A percentile compares a stretch with the other conserved stretches of the same genome.
Conservation (phyloP, 768 basidiomycete genomes). For the Trametes sanguinea region DNA sequence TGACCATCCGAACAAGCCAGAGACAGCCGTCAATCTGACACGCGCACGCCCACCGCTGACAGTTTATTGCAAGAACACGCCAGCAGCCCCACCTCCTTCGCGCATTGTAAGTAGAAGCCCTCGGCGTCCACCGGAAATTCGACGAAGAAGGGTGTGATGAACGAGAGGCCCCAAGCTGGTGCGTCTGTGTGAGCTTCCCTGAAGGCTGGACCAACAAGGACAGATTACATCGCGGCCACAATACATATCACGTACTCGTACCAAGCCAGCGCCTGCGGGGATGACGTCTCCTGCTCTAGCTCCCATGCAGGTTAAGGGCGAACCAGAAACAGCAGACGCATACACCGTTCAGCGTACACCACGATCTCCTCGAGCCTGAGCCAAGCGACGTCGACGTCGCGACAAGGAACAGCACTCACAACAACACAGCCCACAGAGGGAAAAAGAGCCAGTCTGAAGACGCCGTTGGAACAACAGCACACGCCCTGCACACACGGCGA, state of each 20-base stretch:
- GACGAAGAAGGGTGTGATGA: too few species aligned
- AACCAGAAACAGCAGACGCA: too few species aligned
- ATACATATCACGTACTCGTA: neutral
- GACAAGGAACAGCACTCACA: too few species aligned
- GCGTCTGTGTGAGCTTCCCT: too few species aligned
- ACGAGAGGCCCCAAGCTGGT: too few species aligned
- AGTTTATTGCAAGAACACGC: constrained; percentile 11
- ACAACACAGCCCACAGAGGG: too few species aligned
- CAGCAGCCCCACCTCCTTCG: neutral
- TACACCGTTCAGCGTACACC: neutral
- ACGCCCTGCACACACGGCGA: neutral
- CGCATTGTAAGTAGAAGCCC: neutral
- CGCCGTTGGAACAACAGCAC: too few species aligned
- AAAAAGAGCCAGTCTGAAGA: neutral
- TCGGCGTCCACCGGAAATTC: neutral
- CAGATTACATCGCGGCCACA: constrained; percentile 5
- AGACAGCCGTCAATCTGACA: constrained; percentile 8
- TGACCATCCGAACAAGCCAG: neutral
- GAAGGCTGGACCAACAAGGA: constrained; percentile 2
- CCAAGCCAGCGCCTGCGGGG: neutral
- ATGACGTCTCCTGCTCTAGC: too few species aligned
- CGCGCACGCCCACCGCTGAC: constrained; percentile 5
- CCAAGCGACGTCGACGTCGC: too few species aligned
- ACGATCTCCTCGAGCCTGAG: too few species aligned
- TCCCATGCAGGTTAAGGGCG: too few species aligned